Evolutionary conservation across 176 grass and related monocot species (phyloP).

Genomic region (Saccharum officinarum): DNA sequence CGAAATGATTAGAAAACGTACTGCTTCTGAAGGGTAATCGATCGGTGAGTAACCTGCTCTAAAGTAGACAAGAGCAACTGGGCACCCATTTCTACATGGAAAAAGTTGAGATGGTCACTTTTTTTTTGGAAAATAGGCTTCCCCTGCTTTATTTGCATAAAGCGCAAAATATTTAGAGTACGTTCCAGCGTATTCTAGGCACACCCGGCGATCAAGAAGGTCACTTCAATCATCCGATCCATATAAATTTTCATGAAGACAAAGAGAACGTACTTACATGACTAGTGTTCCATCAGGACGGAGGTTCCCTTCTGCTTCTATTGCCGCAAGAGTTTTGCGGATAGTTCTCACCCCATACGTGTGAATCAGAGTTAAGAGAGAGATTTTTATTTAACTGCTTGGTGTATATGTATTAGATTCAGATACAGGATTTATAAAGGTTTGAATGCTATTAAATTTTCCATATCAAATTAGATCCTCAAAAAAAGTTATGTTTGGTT

Average conservation of each 20-base stretch:
- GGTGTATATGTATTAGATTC: neutral
- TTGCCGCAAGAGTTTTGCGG: slow-evolving; percentile 58
- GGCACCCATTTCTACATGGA: slow-evolving; percentile 36
- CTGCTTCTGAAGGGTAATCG: slow-evolving; percentile 65
- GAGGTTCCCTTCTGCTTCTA: slow-evolving; percentile 49
- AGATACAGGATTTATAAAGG: neutral
- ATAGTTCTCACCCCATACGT: slow-evolving; percentile 47
- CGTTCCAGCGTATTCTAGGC: no score
- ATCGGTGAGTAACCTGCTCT: slow-evolving; percentile 65
- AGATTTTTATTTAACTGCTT: neutral
- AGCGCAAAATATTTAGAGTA: no score
- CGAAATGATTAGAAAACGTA: slow-evolving; percentile 26
- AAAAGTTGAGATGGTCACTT: neutral
- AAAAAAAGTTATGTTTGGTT: neutral
- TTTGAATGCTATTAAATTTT: neutral
- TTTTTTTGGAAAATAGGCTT: no score
- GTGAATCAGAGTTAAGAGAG: slow-evolving; percentile 43
- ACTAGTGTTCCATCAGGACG: slow-evolving; percentile 50
- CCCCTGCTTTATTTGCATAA: no score
- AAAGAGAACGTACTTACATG: slow-evolving; percentile 26
- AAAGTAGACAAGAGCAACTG: slow-evolving; percentile 54
- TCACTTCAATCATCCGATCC: neutral
- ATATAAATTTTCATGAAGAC: neutral
- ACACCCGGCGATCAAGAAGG: no score
- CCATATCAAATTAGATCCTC: neutral